Evolutionary conservation across 495 filamentous ascomycete species (phyloP), one percentile per base, ranked within the genome.

Genomic region (Diplogelasinospora grovesii): DNA sequence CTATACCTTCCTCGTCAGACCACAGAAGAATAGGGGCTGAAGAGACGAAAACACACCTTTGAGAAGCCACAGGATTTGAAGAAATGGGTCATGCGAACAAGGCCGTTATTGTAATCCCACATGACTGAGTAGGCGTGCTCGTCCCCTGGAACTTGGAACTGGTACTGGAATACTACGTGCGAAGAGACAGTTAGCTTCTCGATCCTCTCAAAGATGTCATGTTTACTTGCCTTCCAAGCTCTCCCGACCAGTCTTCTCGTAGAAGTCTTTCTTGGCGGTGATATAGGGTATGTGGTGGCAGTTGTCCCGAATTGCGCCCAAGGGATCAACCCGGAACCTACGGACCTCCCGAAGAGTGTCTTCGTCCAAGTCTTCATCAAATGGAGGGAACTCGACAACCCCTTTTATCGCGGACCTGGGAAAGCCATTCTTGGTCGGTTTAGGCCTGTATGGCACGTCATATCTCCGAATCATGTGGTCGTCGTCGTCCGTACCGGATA

Each of bases 101-200:
- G 81, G n/a, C 92, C 92, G 41, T 89, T 80, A 45, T 89, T 88
- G 61, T 95, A 95, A 59, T 98, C 92, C 92, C 92, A 98, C 79
- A 94, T 86, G 18, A 98, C 78, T 5, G 70, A 75, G 68, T 86
- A 89, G 34, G 69, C 60, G 46, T 70, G 74, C 5, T 80, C 75
- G 26, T 87, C 74, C 8, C 68, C 78, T 5, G 82, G 82, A 16
- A 81, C 57, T 51, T 77, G 75, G 66, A 95, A 98, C n/a, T 73
- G 79, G 61, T 97, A 98, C 43, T 90, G 80, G 60, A 89, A 95
- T 4, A 93, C 92, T 96, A 43, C 28, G 36, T 27, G 21, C 11
- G n/a, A n/a, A n/a, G n/a, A n/a, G 32, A 37, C 19, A 46, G 46
- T 20, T 15, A 34, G 28, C 15, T 35, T 29, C 20, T 29, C 4